Percentiles rank a stretch among this genome's conserved stretches.
Conservation (phyloP, 805 yeast species). For the Hanseniaspora guilliermondii region DNA sequence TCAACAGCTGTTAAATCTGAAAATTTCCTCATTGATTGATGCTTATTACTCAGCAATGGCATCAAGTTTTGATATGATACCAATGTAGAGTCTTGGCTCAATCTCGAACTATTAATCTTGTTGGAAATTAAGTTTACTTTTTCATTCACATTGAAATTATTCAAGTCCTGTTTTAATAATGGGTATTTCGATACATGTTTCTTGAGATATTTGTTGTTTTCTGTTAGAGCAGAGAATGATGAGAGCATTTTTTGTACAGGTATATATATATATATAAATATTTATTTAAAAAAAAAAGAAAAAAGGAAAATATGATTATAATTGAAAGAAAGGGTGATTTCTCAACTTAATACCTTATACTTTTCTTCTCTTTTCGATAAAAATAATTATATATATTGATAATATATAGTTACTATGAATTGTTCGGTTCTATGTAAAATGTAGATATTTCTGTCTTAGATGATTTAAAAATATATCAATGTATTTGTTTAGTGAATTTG, state of each 20-base stretch:
- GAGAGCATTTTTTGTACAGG: not conserved
- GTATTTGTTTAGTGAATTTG: no score
- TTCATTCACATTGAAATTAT: not conserved
- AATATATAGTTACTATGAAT: no score
- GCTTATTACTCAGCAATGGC: not conserved
- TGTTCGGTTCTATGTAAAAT: no score
- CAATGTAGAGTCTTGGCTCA: conserved; percentile 3
- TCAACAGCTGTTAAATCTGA: not conserved
- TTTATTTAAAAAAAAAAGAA: no score
- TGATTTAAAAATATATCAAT: no score
- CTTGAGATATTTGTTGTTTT: not conserved
- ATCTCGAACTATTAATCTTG: not conserved
- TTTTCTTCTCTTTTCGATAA: no score
- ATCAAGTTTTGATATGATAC: not conserved
- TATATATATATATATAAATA: no score
- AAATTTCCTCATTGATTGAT: not conserved
- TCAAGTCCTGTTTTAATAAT: not conserved
- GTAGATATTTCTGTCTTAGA: no score
- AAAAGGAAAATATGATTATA: no score
- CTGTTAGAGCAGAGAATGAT: not conserved
- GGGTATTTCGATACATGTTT: not conserved
- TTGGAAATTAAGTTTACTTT: not conserved
- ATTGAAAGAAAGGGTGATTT: no score
- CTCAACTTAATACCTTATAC: no score
- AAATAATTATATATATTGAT: no score